Conservation (phyloP, 805 yeast species). For the Nakazawaea molendinolei region DNA sequence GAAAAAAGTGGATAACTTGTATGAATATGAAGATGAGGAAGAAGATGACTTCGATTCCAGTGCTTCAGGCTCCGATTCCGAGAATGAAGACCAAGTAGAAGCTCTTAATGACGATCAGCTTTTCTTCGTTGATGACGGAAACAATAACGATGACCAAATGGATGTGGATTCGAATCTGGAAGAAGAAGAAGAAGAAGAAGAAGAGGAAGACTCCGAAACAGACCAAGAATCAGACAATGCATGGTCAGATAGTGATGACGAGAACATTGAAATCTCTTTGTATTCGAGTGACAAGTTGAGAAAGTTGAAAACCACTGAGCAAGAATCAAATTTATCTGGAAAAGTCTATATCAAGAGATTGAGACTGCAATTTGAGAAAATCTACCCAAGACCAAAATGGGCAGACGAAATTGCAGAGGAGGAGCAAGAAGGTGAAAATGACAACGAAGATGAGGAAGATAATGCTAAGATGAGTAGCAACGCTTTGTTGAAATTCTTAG, state of each 20-base stretch:
- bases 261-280: slow-evolving; percentile 56
- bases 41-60: slow-evolving; percentile 25
- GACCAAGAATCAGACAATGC: slow-evolving; percentile 42
- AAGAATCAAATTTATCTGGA: slow-evolving; percentile 27
- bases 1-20: slow-evolving; percentile 52
- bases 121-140: slow-evolving; percentile 48
- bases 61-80: slow-evolving; percentile 29
- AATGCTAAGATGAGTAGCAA: slow-evolving; percentile 17
- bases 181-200: slow-evolving; percentile 23
- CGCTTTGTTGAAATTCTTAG: slow-evolving; percentile 25
- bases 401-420: slow-evolving; percentile 48
- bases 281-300: slow-evolving; percentile 50
- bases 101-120: slow-evolving; percentile 40
- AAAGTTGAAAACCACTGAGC: slow-evolving; percentile 59
- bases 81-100: slow-evolving; percentile 35
- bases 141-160: slow-evolving; percentile 25
- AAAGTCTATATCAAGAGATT: slow-evolving; percentile 27
- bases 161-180: slow-evolving; percentile 23
- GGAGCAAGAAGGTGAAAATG: slow-evolving; percentile 13
- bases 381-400: slow-evolving; percentile 87
- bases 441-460: slow-evolving; percentile 14
- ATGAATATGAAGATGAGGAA: slow-evolving; percentile 37
- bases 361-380: slow-evolving; percentile 58
- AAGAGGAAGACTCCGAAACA: slow-evolving; percentile 25
- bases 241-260: slow-evolving; percentile 94